A percentile compares a stretch with the other conserved stretches of the same genome.
Conservation (phyloP, 345 rosid genomes). For the Cardamine resedifolia region DNA sequence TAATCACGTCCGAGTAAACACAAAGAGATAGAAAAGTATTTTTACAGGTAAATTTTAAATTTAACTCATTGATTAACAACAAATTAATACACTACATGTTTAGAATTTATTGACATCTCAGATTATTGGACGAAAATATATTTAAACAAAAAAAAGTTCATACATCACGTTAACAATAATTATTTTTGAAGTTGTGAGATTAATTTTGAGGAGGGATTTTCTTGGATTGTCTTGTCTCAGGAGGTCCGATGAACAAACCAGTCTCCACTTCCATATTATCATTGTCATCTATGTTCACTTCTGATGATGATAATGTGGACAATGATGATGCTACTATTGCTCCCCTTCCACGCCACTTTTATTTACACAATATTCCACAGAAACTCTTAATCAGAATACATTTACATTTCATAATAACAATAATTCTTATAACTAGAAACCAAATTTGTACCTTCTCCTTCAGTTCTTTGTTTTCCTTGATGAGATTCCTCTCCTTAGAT, state of each 20-base stretch:
- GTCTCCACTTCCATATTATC: constrained; percentile 56
- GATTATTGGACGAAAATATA: background rate
- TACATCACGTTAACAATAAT: background rate
- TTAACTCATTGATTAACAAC: background rate
- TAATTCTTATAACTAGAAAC: background rate
- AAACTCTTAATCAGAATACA: constrained; percentile 8
- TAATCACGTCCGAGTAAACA: background rate
- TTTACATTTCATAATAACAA: background rate
- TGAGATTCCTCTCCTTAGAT: constrained; percentile 53
- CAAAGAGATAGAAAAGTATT: background rate
- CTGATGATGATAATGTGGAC: constrained; percentile 20
- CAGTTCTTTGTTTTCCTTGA: constrained; percentile 54
- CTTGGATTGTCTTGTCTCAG: constrained; percentile 40
- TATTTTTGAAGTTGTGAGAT: background rate
- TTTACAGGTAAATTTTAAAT: background rate
- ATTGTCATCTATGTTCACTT: constrained; percentile 24
- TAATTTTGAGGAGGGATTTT: background rate
- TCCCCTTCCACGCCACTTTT: constrained; percentile 39
- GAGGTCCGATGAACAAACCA: constrained; percentile 70
- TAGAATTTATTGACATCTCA: background rate
- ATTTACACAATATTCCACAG: constrained; percentile 2
- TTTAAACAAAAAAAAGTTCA: background rate
- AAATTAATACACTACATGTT: background rate
- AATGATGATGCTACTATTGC: constrained; percentile 15
- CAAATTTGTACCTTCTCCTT: constrained; percentile 46